Percentiles rank a stretch among this genome's conserved stretches.
Evolutionary conservation across 805 yeast genomes (phyloP).

Genomic region (Ogataea parapolymorpha): DNA sequence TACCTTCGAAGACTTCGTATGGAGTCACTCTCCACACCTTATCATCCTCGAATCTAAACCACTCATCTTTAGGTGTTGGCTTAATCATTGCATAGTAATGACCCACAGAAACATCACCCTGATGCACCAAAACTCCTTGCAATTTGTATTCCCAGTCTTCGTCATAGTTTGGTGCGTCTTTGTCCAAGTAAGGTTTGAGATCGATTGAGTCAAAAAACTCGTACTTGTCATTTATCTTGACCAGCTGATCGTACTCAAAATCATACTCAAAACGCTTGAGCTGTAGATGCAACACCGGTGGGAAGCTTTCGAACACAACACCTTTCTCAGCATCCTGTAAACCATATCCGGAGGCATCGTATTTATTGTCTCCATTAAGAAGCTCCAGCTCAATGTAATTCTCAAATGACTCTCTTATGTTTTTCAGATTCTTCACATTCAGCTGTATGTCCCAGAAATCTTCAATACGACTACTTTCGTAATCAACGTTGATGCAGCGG

Average conservation of each 20-base stretch:
- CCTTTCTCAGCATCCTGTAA: slow-evolving; percentile 96
- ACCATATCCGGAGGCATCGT: slow-evolving; percentile 86
- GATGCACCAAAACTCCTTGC: slow-evolving; percentile 94
- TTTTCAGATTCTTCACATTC: slow-evolving; percentile 79
- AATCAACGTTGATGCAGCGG: slow-evolving; percentile 88
- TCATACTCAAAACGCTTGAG: slow-evolving; percentile 93
- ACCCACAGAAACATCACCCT: slow-evolving; percentile 94
- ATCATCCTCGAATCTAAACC: slow-evolving; percentile 96
- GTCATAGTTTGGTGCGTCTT: slow-evolving; percentile 39
- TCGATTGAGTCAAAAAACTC: slow-evolving; percentile 86
- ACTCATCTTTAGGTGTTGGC: slow-evolving; percentile 63
- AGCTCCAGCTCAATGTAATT: slow-evolving; percentile 87
- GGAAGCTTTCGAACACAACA: slow-evolving; percentile 85
- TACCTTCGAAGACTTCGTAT: slow-evolving; percentile 84
- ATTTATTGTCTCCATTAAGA: slow-evolving; percentile 92
- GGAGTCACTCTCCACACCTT: slow-evolving; percentile 84
- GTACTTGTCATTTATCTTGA: slow-evolving; percentile 87
- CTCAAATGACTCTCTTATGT: slow-evolving; percentile 71
- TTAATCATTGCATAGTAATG: slow-evolving; percentile 94
- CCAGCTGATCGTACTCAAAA: slow-evolving; percentile 80
- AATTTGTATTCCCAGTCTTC: slow-evolving; percentile 76
- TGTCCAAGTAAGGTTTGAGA: slow-evolving; percentile 72
- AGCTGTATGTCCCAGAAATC: slow-evolving; percentile 98
- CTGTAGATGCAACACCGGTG: slow-evolving; percentile 90
- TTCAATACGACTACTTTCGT: slow-evolving; percentile 86